phyloP scores from a whole-genome alignment of 2,329 filamentous ascomycete genomes.

The Fusarium verrucosum region DNA sequence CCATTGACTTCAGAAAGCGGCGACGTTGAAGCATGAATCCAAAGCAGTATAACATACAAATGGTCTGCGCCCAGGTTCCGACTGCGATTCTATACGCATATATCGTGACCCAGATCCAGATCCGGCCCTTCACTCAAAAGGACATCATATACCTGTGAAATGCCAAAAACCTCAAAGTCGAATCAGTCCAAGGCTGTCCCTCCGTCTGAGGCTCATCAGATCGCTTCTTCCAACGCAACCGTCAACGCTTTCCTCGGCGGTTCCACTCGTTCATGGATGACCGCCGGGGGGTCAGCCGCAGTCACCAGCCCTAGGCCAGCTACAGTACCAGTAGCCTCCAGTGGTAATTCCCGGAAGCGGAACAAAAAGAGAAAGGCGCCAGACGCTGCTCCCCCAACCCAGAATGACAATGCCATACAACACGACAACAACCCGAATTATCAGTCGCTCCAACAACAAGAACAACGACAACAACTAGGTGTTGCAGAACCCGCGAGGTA shows the following conservation, averaged over 20 bases:
- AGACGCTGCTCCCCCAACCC: conserved; percentile 9
- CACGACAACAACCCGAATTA: conserved; percentile 7
- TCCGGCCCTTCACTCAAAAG: conserved; percentile 9
- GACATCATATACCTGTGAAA: conserved; percentile 34
- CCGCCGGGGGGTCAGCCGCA: conserved; percentile 16
- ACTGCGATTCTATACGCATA: background rate
- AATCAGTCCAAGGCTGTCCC: conserved; percentile 29
- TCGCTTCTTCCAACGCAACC: conserved; percentile 55
- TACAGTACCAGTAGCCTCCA: conserved; percentile 15
- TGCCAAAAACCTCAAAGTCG: conserved; percentile 36
- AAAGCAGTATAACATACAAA: conserved; percentile 28
- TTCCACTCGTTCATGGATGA: conserved; percentile 47
- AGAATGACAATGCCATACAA: conserved; percentile 24
- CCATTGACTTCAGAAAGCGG: conserved; percentile 37
- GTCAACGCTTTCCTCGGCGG: conserved; percentile 52
- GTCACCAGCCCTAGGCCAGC: conserved; percentile 12
- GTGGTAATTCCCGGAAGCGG: conserved; percentile 39
- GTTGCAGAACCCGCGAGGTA: conserved; percentile 26
- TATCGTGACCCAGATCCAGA: conserved; percentile 9
- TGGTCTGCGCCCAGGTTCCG: conserved; percentile 17
- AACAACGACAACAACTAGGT: background rate
- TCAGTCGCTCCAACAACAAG: conserved; percentile 19
- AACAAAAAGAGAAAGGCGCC: conserved; percentile 22
- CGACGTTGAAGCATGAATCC: conserved; percentile 41
- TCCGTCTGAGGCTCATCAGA: conserved; percentile 38